Evolutionary conservation across 768 basidiomycete species (phyloP), one percentile per base, ranked within the genome.

Genomic region (Trametopsis cervina): DNA sequence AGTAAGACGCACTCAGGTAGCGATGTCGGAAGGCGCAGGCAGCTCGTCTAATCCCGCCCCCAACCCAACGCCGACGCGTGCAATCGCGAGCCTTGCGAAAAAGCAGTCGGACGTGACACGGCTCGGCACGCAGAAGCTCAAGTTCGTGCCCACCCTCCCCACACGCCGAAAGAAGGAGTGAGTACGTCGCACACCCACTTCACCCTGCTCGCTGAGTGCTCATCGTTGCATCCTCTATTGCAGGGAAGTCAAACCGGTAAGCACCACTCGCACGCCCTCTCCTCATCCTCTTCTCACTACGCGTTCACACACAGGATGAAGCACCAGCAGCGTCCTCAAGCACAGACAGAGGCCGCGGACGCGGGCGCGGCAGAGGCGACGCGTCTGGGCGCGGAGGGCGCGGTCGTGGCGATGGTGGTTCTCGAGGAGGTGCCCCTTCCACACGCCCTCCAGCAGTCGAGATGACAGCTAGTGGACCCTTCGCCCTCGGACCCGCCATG

Each of bases 401-500:
- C 4, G 66, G 67, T 6, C 66, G 71, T 33, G 78, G 81, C 5
- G 61, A 75, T 45, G 77, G 79, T n/a, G 64, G 74, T 10, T 80
- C 78, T 40, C 66, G 75, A 26, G 77, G 75, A 37, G 76, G 69
- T 3, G 56, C 66, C 0, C 58, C 66, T 54, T n/a, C n/a, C n/a
- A 15, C 29, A 33, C 77, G 70, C 13, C 75, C 74, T 0, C 67
- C 81, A 40, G 65, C 75, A 1, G 69, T 69, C 5, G 82, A 86
- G 66, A 88, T 91, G 88, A 83, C 78, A 15, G 89, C 89, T 0
- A 89, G 85, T 58, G 89, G 89, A 3, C 89, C 89, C 12, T 91
- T 91, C 57, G 86, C 89, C 17, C 82, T 91, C 80, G 89, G 89
- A 18, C 89, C 89, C 26, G 73, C 85, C 20, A 71, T 86, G 55